A percentile compares a stretch with the other conserved stretches of the same genome.
phyloP scores from a whole-genome alignment of 345 rosid species.

The Conringia planisiliqua region DNA sequence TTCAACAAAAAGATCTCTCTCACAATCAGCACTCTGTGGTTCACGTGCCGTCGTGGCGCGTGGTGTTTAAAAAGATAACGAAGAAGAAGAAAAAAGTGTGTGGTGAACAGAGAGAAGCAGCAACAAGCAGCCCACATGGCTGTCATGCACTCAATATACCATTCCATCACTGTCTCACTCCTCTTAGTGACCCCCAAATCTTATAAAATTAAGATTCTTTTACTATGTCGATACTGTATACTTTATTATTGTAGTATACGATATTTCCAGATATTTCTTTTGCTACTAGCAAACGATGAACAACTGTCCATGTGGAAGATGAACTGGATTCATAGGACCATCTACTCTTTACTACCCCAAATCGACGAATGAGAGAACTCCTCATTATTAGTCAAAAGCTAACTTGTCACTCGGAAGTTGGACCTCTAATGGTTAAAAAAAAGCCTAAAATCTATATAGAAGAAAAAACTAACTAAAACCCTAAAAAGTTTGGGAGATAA shows the following conservation, averaged over 20 bases:
- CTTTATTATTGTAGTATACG: not conserved
- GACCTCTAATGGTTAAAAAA: not conserved
- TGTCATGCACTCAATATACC: slow-evolving; percentile 16
- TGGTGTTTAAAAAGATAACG: not conserved
- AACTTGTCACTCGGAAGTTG: not conserved
- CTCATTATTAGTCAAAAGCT: not conserved
- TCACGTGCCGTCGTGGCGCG: slow-evolving; percentile 19
- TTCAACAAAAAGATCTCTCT: not conserved
- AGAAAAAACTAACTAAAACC: slow-evolving; percentile 18
- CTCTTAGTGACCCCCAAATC: slow-evolving; percentile 12
- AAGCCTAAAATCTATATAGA: slow-evolving; percentile 5
- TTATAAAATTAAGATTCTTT: slow-evolving; percentile 10
- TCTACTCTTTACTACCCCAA: not conserved
- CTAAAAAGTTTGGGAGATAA: not conserved
- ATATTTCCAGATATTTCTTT: slow-evolving; percentile 14
- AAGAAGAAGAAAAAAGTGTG: not conserved
- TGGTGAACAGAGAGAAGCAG: slow-evolving; percentile 13
- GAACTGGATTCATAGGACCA: slow-evolving; percentile 30
- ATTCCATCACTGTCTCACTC: slow-evolving; percentile 26
- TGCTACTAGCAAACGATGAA: not conserved
- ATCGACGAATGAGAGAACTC: not conserved
- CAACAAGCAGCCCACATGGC: slow-evolving; percentile 34
- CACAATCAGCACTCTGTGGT: not conserved
- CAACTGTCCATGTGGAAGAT: slow-evolving; percentile 27
- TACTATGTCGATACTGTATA: not conserved